Base-by-base conservation (phyloP, 176 grass and related monocot species). In the Bothriochloa decipiens region DNA sequence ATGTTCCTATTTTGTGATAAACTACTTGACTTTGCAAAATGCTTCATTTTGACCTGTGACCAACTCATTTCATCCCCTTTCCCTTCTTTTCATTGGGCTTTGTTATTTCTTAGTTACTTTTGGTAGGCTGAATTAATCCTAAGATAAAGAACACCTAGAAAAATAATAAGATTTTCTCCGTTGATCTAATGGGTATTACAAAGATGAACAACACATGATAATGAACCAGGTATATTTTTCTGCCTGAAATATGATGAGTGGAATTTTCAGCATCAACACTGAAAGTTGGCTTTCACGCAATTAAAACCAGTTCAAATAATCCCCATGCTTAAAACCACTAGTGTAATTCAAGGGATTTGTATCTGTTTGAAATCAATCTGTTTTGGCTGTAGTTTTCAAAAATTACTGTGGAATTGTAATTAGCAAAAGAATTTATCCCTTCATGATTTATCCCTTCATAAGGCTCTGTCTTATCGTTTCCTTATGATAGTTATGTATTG, bases 401-500 rank as follows among this genome's bases (percentile, higher is more conserved):
- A 74, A 58, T 69, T 15, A 4, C 17, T 70, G 12, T 80, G 37
- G n/a, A 84, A 32, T 27, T 76, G 13, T 39, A 74, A 66, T 42
- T 45, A 47, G 15, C 17, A 41, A 28, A 72, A 63, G 7, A 70
- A 6, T 68, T 29, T 28, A 47, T 40, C 39, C 8, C 28, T 76
- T 23, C 41, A 22, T 16, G 28, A 6, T 68, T 29, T 28, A 47
- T 40, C 39, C 8, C 28, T 76, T 23, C 41, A 22, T 16, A n/a
- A 66, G 14, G 57, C 20, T 42, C 71, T 2, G 23, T 46, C 1
- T 29, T 77, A 26, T 68, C 1, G 7, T 70, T 82, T 71, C 6
- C 32, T 77, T 41, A 50, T 43, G 32, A 55, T 68, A 80, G 27
- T 20, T 75, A 16, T 81, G 64, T 36, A 85, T 86, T 80, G n/a